These are phyloP conservation scores for Nakazawaea molendinolei DNA, from an alignment of 805 yeast species.

Conservation along the genomic window DNA sequence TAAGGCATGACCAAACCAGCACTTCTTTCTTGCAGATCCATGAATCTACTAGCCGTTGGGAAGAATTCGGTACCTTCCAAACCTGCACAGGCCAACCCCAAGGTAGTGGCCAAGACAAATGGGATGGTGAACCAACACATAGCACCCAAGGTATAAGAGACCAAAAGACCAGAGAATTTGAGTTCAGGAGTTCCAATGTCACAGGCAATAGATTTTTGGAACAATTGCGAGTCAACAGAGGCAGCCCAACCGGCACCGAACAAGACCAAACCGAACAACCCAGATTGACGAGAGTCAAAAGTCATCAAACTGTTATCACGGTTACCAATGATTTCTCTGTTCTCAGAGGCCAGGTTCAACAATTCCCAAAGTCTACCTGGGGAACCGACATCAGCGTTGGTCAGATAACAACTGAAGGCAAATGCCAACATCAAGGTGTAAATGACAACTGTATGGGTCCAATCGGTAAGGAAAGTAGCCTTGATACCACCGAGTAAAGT, in stretches of 20 bases:
- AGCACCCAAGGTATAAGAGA: slow-evolving; percentile 40
- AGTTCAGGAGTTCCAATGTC: slow-evolving; percentile 21
- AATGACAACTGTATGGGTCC: slow-evolving; percentile 31
- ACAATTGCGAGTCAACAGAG: slow-evolving; percentile 25
- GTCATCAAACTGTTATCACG: slow-evolving; percentile 19
- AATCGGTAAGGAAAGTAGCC: slow-evolving; percentile 33
- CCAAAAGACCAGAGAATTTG: slow-evolving; percentile 26
- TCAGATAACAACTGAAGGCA: slow-evolving; percentile 23
- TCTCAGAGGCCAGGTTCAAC: slow-evolving; percentile 21
- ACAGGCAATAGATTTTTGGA: slow-evolving; percentile 37
- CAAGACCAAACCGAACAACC: slow-evolving; percentile 21
- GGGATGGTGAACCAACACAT: slow-evolving; percentile 40
- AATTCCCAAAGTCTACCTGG: slow-evolving; percentile 28
- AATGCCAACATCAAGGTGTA: slow-evolving; percentile 24
- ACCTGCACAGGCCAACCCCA: slow-evolving; percentile 35
- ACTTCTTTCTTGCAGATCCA: slow-evolving; percentile 35
- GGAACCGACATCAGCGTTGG: slow-evolving; percentile 25
- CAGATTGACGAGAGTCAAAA: slow-evolving; percentile 22
- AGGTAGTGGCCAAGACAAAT: slow-evolving; percentile 25
- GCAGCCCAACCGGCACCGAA: slow-evolving; percentile 32
- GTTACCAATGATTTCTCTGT: slow-evolving; percentile 12
- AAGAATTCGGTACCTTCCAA: slow-evolving; percentile 19
- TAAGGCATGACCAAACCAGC: slow-evolving; percentile 47
- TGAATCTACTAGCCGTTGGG: slow-evolving; percentile 18
- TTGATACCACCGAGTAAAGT: slow-evolving; percentile 34